Conservation (phyloP, 768 basidiomycete species). For the Hemileccinum rubropunctum region DNA sequence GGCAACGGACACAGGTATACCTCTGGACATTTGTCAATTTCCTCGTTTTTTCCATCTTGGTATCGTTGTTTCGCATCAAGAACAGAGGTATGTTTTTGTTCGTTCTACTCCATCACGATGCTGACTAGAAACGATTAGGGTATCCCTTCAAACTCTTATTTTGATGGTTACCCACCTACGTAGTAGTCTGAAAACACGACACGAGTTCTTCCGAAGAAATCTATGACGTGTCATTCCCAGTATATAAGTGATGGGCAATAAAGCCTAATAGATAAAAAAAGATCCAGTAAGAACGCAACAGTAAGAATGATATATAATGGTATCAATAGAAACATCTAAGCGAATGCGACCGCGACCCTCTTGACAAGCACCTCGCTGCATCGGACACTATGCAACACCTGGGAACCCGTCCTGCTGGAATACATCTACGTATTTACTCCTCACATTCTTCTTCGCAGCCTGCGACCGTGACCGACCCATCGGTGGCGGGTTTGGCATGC, state of each 20-base stretch:
- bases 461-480: constrained; percentile 52
- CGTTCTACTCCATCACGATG: not conserved
- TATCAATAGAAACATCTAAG: constrained; percentile 10
- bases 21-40: constrained; percentile 83
- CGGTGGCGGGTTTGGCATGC: constrained; percentile 33
- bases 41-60: constrained; percentile 81
- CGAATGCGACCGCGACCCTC: not conserved
- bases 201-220: not conserved
- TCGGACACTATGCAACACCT: constrained; percentile 13
- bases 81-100: constrained; percentile 62
- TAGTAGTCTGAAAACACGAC: too few relatives aligned
- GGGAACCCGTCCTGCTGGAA: constrained; percentile 54
- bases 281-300: constrained; percentile 17
- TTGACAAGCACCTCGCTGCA: not conserved
- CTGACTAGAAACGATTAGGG: constrained; percentile 37
- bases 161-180: constrained; percentile 28
- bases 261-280: constrained; percentile 20
- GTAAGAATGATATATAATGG: constrained; percentile 16
- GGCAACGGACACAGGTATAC: constrained; percentile 86
- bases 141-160: constrained; percentile 82
- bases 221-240: not conserved
- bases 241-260: constrained; percentile 10
- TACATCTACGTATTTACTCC: constrained; percentile 90
- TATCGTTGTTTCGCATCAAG: constrained; percentile 88
- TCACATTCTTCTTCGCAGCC: constrained; percentile 68